Evolutionary conservation across 140 eudicot genomes (phyloP), one percentile per base, ranked within the genome.

Genomic region (Erigeron philadelphicus): DNA sequence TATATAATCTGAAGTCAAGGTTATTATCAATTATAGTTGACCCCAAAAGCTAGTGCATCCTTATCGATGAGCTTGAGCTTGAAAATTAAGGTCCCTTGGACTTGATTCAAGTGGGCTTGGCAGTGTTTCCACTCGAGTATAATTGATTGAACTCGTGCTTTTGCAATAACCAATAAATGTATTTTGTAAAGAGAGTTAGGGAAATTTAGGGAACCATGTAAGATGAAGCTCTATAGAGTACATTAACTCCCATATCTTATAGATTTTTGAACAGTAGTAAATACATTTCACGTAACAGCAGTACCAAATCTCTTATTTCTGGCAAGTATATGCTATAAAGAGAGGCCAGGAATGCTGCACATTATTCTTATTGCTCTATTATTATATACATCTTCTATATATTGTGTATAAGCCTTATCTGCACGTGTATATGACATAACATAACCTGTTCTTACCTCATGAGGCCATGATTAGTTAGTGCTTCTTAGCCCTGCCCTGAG

Each of bases 401-500:
- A 68, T 76, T 43, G 25, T 43, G 15, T 74, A 41, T 48, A 21
- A 41, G 61, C 59, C 46, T 60, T 67, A 21, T n/a, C 43, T 25
- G 50, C 44, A 60, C 64, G 58, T 40, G 61, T 31, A 9, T 17
- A 50, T 64, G 23, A 46, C 54, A 72, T 56, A 71, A 53, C 53
- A 64, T 17, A 54, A 16, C 64, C 42, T 13, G 19, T 21, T 62
- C 49, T 61, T 69, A 61, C 75, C 38, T 49, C 21, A 61, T 10
- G 52, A 76, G 11, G 4, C 45, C 16, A 66, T 43, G 66, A 66
- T 13, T 67, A 80, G 76, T 75, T 87, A 88, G 79, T 89, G 94
- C 75, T 93, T 93, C 84, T 82, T 93, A 16, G 98, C 84, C 67
- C 95, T 87, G 45, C 88, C 94, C 69, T 89, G 93, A 64, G 86